Conservation (phyloP, 805 yeast species). For the Pichia ethanolica region DNA sequence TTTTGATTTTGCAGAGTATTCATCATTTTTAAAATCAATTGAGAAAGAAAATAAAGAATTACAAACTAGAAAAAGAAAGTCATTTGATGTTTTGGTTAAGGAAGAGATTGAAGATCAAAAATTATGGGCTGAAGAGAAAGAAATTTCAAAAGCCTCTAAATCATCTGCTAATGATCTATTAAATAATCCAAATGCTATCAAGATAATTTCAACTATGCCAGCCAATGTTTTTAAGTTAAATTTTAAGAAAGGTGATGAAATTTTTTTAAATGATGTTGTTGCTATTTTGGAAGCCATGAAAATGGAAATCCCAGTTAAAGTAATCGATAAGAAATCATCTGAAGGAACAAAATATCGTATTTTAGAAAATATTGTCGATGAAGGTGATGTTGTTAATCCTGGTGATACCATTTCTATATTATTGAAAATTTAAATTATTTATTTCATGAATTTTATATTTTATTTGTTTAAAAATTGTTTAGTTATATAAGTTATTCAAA, state of each 20-base stretch:
- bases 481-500: too few species aligned
- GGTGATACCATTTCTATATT: conserved; percentile 20
- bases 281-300: conserved; percentile 31
- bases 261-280: conserved; percentile 17
- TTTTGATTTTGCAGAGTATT: conserved; percentile 29
- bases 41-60: conserved; percentile 21
- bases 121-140: conserved; percentile 22
- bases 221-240: conserved; percentile 29
- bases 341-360: conserved; percentile 15
- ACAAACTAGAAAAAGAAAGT: conserved; percentile 15
- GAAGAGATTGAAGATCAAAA: conserved; percentile 18
- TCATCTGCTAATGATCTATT: conserved; percentile 13
- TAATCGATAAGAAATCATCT: conserved; percentile 14
- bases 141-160: conserved; percentile 16
- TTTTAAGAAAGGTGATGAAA: conserved; percentile 17
- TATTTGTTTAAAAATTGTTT: too few species aligned
- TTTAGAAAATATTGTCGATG: conserved; percentile 24
- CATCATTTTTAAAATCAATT: conserved; percentile 23
- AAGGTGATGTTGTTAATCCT: conserved; percentile 28
- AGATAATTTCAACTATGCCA: conserved; percentile 25
- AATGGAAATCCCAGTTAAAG: conserved; percentile 29
- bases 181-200: conserved; percentile 20
- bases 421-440: background rate
- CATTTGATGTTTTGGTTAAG: conserved; percentile 16
- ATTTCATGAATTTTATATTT: background rate